Evolutionary conservation across 202 grass and related monocot genomes (phyloP).

Genomic region (Bolboschoenoplectus hybrid): DNA sequence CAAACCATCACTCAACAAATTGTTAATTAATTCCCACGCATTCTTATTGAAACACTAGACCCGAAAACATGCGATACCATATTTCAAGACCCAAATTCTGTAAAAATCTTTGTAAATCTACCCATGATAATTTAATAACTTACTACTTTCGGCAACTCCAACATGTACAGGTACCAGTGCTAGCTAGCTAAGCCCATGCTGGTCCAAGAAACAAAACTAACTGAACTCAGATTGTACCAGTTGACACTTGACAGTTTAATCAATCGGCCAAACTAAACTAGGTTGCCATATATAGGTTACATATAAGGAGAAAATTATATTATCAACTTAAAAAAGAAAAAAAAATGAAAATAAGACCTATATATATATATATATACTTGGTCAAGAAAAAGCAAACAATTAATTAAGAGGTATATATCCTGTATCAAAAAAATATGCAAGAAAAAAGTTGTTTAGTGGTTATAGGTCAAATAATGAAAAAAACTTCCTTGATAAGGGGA

Average conservation of each 20-base stretch:
- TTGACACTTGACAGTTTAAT: neutral
- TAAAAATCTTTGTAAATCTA: constrained; percentile 56
- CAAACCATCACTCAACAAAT: constrained; percentile 27
- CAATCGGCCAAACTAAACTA: neutral
- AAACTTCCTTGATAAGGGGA: neutral
- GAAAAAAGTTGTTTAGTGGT: neutral
- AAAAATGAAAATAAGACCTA: neutral
- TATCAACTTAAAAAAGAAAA: no score
- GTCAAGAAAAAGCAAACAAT: neutral
- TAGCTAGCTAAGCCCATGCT: constrained; percentile 46
- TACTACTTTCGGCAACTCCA: constrained; percentile 38
- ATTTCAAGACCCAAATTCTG: constrained; percentile 47
- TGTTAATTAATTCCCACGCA: constrained; percentile 15
- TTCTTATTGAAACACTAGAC: constrained; percentile 32
- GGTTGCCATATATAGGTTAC: neutral
- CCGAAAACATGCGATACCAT: constrained; percentile 41
- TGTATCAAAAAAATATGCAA: neutral
- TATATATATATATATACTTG: neutral
- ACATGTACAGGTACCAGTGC: constrained; percentile 39
- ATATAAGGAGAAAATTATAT: neutral
- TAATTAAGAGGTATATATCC: neutral
- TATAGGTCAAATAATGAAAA: neutral
- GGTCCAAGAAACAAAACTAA: constrained; percentile 36
- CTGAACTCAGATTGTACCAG: neutral
- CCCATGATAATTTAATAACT: constrained; percentile 32